A percentile compares a stretch with the other conserved stretches of the same genome.
These are phyloP conservation scores for Elymus sibiricus DNA, from an alignment of 176 grass and related monocot genomes.

Conservation along the genomic window DNA sequence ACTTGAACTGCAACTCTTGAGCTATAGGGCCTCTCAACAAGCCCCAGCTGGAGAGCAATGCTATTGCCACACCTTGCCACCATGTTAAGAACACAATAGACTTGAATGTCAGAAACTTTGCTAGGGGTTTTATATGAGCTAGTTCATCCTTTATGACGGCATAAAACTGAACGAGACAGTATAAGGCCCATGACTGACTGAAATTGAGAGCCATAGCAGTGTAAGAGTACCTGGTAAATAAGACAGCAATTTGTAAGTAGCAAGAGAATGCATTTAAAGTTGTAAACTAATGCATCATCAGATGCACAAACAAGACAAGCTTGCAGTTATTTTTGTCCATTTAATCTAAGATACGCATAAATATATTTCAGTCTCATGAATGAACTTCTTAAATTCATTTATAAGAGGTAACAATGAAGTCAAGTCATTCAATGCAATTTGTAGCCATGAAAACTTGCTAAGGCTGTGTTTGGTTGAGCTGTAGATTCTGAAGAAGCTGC, in stretches of 20 bases:
- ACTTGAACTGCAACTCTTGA: constrained; percentile 86
- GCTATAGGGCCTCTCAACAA: constrained; percentile 73
- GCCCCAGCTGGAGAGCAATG: constrained; percentile 75
- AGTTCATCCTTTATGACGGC: constrained; percentile 89
- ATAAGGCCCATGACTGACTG: constrained; percentile 96
- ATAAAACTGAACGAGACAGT: constrained; percentile 93
- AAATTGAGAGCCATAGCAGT: constrained; percentile 89
- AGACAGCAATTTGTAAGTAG: constrained; percentile 10
- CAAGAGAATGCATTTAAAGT: background rate
- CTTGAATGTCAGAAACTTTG: constrained; percentile 94
- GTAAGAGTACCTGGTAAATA: constrained; percentile 82
- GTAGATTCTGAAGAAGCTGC: too few relatives aligned
- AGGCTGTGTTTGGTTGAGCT: too few relatives aligned
- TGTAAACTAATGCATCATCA: background rate
- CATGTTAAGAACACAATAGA: constrained; percentile 99
- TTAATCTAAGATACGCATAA: background rate
- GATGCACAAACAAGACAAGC: background rate
- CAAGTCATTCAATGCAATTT: background rate
- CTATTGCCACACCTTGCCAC: constrained; percentile 94
- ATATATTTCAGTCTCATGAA: background rate
- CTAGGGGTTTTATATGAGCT: constrained; percentile 88
- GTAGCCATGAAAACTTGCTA: background rate
- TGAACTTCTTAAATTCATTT: background rate
- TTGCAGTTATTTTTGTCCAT: background rate
- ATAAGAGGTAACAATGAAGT: background rate